Conservation (phyloP, 108 stramenopile genomes). For the Pseudonitzschia multistriata region DNA sequence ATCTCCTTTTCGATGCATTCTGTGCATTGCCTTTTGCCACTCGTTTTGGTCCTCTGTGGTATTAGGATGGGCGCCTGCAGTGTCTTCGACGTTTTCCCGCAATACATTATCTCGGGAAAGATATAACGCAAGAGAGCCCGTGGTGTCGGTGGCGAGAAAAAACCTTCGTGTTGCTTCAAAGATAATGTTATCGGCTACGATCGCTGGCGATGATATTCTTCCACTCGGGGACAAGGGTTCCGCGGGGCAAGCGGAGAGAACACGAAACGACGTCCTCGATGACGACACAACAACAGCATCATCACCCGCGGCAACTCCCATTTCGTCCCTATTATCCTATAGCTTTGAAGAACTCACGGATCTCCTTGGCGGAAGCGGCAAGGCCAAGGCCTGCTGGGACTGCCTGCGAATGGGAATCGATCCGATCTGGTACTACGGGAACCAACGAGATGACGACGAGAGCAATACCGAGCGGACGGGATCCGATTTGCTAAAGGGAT, state of each 20-base stretch:
- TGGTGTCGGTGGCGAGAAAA: too few species aligned
- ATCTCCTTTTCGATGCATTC: neutral
- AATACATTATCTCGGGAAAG: too few species aligned
- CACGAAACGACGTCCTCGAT: neutral
- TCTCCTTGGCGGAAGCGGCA: conserved; percentile 49
- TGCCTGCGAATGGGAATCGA: conserved; percentile 52
- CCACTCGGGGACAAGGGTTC: too few species aligned
- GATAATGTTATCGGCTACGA: neutral
- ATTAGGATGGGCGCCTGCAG: neutral
- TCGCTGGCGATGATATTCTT: neutral
- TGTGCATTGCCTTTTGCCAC: neutral
- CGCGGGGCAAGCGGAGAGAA: too few species aligned
- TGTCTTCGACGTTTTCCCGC: neutral
- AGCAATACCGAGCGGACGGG: conserved; percentile 21
- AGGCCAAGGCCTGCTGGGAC: conserved; percentile 52
- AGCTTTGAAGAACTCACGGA: conserved; percentile 44
- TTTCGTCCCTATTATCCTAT: conserved; percentile 34
- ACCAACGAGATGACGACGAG: neutral
- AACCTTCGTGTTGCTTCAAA: too few species aligned
- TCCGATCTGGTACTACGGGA: conserved; percentile 50
- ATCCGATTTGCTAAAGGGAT: conserved; percentile 10
- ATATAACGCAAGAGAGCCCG: too few species aligned
- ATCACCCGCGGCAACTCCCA: neutral
- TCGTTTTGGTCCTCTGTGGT: neutral
- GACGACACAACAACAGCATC: neutral